Evolutionary conservation across 768 basidiomycete species (phyloP), one percentile per base, ranked within the genome.

Genomic region (Lepiota brunneoincarnata): DNA sequence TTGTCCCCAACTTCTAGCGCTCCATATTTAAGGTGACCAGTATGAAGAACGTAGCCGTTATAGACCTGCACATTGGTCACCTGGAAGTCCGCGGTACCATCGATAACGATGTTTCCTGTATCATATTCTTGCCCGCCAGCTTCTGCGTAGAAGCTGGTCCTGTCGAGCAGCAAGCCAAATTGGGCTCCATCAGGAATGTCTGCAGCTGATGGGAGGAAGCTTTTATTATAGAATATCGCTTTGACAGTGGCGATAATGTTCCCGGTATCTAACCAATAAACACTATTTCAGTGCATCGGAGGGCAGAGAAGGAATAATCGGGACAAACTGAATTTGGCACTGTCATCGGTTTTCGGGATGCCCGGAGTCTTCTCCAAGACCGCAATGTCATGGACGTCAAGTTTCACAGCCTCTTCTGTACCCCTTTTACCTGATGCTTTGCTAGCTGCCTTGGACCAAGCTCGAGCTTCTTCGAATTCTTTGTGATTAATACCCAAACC

Each of bases 71-170:
- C 94, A 62, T 98, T 90, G 42, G 82, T 82, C 46, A 99, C 97
- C 65, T 91, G 86, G 67, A 98, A 99, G 68, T 97, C 93, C 31
- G 91, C 87, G 56, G 83, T 75, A 38, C 88, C 95, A 58, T 97
- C 96, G 49, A 98, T 89, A 23, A 93, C 85, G 59, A 99, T 91
- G 61, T 88, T 91, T 51, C 97, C 97, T 0, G 92, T 98, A 67
- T 99, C 97, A 63, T 91, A 85, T 71, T 98, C 96, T 67, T 99
- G 97, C 23, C 97, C 97, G 63, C 97, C 97, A 35, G 93, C 81
- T 72, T 99, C 97, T 6, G 97, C 95, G 59, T 99, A 99, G 71
- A 98, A 98, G 72, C 88, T 93, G 3, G 97, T 98, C 41, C 80
- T 81, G 72, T 98, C 91, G 46, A 99, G 85, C 24, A 99, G 67